Percentiles rank a stretch among this genome's conserved stretches.
These are phyloP conservation scores for Arctium minus DNA, from an alignment of 129 eudicot species.

Conservation along the genomic window DNA sequence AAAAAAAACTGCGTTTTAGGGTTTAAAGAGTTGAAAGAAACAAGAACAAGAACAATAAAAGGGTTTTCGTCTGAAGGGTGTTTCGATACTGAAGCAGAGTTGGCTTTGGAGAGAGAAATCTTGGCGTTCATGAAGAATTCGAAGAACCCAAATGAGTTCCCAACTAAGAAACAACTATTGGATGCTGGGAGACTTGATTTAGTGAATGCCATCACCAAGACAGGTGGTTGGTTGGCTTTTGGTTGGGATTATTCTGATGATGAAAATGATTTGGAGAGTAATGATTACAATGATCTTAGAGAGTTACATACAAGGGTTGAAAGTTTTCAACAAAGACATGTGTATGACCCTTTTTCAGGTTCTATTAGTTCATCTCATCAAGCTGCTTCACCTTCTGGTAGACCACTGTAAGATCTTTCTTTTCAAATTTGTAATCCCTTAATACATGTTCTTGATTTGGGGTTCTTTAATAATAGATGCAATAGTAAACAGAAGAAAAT, in stretches of 20 bases:
- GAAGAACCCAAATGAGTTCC: slow-evolving; percentile 60
- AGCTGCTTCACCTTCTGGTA: slow-evolving; percentile 45
- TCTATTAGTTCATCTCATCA: background rate
- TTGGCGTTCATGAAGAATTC: slow-evolving; percentile 77
- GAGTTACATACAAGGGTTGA: slow-evolving; percentile 45
- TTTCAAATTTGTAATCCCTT: background rate
- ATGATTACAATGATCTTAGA: slow-evolving; percentile 22
- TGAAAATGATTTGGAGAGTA: slow-evolving; percentile 23
- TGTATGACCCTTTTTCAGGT: background rate
- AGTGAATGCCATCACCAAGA: slow-evolving; percentile 53
- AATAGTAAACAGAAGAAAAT: background rate
- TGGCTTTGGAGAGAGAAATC: slow-evolving; percentile 55
- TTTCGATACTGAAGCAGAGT: slow-evolving; percentile 34
- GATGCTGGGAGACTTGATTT: slow-evolving; percentile 73
- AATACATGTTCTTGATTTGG: slow-evolving; percentile 3
- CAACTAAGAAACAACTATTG: slow-evolving; percentile 56
- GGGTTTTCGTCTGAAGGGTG: slow-evolving; percentile 31
- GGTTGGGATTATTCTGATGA: slow-evolving; percentile 66
- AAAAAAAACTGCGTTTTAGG: background rate
- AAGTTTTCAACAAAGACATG: slow-evolving; percentile 17
- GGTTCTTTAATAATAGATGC: background rate
- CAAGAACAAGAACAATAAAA: slow-evolving; percentile 17
- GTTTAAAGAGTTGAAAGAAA: slow-evolving; percentile 17
- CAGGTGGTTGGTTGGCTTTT: slow-evolving; percentile 80
- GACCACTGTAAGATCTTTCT: slow-evolving; percentile 55